Evolutionary conservation across 805 yeast genomes (phyloP).

Genomic region (Ogataea nonfermentans): DNA sequence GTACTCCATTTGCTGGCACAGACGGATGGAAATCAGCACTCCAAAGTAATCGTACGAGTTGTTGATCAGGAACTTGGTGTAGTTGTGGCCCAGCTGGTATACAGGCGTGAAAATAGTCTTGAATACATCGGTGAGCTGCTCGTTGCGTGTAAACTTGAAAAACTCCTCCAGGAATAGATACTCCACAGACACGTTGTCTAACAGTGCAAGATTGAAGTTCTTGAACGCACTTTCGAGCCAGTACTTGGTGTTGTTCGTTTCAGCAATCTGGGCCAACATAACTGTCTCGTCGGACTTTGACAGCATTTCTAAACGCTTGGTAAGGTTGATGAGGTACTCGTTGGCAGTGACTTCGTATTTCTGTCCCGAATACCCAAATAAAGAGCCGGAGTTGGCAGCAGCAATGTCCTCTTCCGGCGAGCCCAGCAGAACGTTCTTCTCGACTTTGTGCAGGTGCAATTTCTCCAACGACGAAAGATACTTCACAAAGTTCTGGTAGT

Average conservation of each 20-base stretch:
- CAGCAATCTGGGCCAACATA: slow-evolving; percentile 82
- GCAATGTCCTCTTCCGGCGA: slow-evolving; percentile 23
- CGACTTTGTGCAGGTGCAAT: slow-evolving; percentile 54
- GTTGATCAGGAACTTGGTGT: slow-evolving; percentile 41
- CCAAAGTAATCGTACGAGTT: slow-evolving; percentile 73
- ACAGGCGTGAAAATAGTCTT: slow-evolving; percentile 52
- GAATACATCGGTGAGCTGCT: slow-evolving; percentile 45
- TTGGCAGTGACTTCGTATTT: slow-evolving; percentile 31
- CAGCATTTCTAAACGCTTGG: slow-evolving; percentile 59
- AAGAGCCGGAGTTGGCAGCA: slow-evolving; percentile 10
- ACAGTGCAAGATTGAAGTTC: slow-evolving; percentile 67
- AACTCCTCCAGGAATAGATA: slow-evolving; percentile 70
- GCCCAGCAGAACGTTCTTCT: slow-evolving; percentile 36
- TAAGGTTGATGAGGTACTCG: slow-evolving; percentile 57
- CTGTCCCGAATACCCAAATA: slow-evolving; percentile 13
- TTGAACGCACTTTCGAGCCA: slow-evolving; percentile 74
- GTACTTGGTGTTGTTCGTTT: slow-evolving; percentile 56
- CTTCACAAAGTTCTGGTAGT: slow-evolving; percentile 70
- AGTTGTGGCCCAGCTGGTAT: slow-evolving; percentile 46
- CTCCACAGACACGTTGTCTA: slow-evolving; percentile 78
- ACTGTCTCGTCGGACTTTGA: slow-evolving; percentile 54
- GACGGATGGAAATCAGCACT: slow-evolving; percentile 67
- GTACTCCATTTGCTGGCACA: slow-evolving; percentile 62
- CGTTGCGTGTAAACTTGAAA: slow-evolving; percentile 51
- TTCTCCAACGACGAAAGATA: slow-evolving; percentile 72